Evolutionary conservation across 2,329 filamentous ascomycete species (phyloP).

Genomic region (Exophiala dermatitidis): DNA sequence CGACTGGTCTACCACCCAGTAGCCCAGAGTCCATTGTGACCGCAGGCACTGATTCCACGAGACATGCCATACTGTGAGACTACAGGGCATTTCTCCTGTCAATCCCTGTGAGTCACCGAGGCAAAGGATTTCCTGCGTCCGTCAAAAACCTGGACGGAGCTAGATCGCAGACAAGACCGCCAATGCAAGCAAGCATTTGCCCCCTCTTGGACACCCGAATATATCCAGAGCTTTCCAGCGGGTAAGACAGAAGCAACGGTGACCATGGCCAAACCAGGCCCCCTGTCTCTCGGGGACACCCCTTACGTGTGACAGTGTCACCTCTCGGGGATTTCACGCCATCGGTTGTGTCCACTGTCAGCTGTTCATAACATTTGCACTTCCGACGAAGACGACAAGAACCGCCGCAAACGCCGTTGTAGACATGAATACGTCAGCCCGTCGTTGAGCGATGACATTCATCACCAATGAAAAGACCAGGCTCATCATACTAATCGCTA

Average conservation of each 20-base stretch:
- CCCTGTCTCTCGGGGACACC: background rate
- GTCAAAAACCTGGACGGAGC: too few species aligned
- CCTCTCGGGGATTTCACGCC: conserved; percentile 15
- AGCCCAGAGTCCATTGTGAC: too few species aligned
- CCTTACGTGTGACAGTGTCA: conserved; percentile 12
- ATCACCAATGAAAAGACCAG: conserved; percentile 23
- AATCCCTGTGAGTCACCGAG: too few species aligned
- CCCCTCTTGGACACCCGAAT: background rate
- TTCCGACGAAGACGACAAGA: conserved; percentile 24
- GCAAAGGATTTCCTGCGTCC: too few species aligned
- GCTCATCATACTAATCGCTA: conserved; percentile 23
- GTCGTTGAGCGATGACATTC: conserved; percentile 23
- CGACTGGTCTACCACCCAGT: too few species aligned
- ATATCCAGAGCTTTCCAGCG: background rate
- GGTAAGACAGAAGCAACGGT: background rate
- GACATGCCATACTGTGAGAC: too few species aligned
- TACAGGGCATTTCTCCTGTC: too few species aligned
- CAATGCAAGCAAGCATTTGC: background rate
- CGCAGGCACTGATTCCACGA: too few species aligned
- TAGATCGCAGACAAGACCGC: background rate
- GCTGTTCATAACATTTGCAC: conserved; percentile 17
- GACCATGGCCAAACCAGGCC: background rate
- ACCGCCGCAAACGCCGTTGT: conserved; percentile 24
- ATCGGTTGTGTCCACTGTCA: conserved; percentile 9
- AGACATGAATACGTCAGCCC: conserved; percentile 24